Conservation (phyloP, 208 protist genomes). For the Acanthamoeba healyi region DNA sequence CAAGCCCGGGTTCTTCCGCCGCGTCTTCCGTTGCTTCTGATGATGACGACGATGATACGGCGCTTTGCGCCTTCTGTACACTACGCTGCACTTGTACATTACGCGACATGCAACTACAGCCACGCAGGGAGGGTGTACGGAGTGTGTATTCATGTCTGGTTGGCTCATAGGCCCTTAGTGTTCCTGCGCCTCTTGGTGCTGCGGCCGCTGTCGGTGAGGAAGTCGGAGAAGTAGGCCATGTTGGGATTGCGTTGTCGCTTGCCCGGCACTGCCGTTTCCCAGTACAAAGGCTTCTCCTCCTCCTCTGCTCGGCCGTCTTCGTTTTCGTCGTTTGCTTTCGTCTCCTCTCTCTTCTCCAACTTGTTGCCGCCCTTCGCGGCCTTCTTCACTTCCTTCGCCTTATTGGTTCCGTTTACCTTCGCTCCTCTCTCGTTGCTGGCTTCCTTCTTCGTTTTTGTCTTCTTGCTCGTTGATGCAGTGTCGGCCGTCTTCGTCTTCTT, state of each 20-base stretch:
- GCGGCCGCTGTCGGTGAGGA: not conserved
- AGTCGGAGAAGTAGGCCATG: slow-evolving; percentile 50
- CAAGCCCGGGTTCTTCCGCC: slow-evolving; percentile 20
- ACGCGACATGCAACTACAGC: too few species aligned
- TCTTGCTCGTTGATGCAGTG: not conserved
- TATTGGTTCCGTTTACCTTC: not conserved
- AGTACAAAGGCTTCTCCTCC: not conserved
- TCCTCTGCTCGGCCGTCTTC: not conserved
- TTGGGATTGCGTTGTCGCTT: not conserved
- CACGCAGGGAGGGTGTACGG: too few species aligned
- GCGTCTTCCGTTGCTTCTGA: slow-evolving; percentile 35
- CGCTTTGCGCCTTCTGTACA: too few species aligned
- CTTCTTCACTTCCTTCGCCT: not conserved
- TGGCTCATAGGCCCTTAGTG: not conserved
- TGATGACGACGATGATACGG: too few species aligned
- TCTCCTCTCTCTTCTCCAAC: not conserved
- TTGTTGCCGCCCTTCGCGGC: not conserved
- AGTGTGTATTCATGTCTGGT: too few species aligned
- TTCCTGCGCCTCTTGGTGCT: not conserved
- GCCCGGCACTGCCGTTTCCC: not conserved
- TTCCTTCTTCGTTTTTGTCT: not conserved
- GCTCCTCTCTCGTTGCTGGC: not conserved
- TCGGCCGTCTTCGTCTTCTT: not conserved
- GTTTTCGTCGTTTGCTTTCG: not conserved
- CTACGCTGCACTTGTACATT: too few species aligned